Conservation (phyloP, 805 yeast genomes). For the Hanseniaspora meyeri region DNA sequence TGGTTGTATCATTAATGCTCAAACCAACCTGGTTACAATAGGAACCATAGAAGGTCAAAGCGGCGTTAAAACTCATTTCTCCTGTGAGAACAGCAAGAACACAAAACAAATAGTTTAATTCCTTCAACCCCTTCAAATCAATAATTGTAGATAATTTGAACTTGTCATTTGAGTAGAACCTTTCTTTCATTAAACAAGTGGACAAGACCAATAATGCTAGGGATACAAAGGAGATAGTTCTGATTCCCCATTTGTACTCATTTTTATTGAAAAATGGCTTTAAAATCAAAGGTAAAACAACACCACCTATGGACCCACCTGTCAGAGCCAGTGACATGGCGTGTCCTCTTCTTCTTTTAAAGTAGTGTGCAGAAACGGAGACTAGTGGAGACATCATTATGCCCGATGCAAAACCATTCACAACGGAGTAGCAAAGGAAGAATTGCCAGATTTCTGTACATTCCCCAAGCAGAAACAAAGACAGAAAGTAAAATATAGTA, state of each 20-base stretch:
- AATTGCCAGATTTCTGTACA: constrained; percentile 46
- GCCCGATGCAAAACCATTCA: constrained; percentile 47
- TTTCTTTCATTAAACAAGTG: constrained; percentile 30
- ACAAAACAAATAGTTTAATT: constrained; percentile 33
- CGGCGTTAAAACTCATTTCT: constrained; percentile 35
- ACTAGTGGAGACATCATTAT: constrained; percentile 45
- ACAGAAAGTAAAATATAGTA: constrained; percentile 32
- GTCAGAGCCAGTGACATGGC: constrained; percentile 38
- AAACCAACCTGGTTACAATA: constrained; percentile 39
- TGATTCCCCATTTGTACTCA: constrained; percentile 47
- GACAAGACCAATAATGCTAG: constrained; percentile 29
- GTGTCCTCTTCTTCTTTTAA: constrained; percentile 42
- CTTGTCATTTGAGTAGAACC: constrained; percentile 29
- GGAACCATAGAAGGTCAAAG: constrained; percentile 39
- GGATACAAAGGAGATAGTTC: constrained; percentile 37
- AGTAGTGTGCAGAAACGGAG: constrained; percentile 55
- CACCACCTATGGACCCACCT: constrained; percentile 47
- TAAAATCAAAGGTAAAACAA: constrained; percentile 41
- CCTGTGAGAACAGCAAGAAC: constrained; percentile 36
- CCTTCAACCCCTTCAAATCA: constrained; percentile 32
- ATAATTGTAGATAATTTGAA: constrained; percentile 23
- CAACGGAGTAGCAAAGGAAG: constrained; percentile 42
- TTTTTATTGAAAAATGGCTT: constrained; percentile 26
- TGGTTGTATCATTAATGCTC: constrained; percentile 30
- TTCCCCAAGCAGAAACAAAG: constrained; percentile 42